Evolutionary conservation across 1,284 basidiomycete genomes (phyloP).

Genomic region (Malassezia arunalokei): DNA sequence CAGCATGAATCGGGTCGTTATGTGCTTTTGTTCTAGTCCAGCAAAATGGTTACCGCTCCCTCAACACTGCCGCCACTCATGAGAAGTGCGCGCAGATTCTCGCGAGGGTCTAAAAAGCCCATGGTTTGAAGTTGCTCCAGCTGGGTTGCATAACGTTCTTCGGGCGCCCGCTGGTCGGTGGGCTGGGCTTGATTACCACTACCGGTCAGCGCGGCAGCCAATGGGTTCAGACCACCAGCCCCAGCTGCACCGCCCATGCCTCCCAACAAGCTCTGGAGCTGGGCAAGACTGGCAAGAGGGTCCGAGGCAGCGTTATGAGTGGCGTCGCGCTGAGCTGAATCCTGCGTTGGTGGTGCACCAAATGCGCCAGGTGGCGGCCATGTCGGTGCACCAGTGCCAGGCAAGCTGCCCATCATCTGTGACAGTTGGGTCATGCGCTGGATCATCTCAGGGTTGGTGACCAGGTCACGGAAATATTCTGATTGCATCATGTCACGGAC

Average conservation of each 20-base stretch:
- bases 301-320: constrained; percentile 7
- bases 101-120: constrained; percentile 38
- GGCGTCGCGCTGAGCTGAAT: neutral
- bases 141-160: constrained; percentile 38
- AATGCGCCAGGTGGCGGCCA: constrained; percentile 35
- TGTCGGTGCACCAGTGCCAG: constrained; percentile 14
- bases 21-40: constrained; percentile 12
- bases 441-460: constrained; percentile 40
- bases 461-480: constrained; percentile 37
- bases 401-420: constrained; percentile 26
- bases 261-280: constrained; percentile 14
- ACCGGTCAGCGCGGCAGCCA: constrained; percentile 7
- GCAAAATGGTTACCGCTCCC: constrained; percentile 30
- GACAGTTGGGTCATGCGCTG: constrained; percentile 34
- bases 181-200: neutral
- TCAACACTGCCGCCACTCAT: constrained; percentile 38
- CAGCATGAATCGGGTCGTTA: no score
- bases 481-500: constrained; percentile 39
- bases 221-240: neutral
- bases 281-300: neutral
- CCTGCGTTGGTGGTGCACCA: constrained; percentile 8
- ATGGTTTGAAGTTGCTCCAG: constrained; percentile 41
- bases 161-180: constrained; percentile 28
- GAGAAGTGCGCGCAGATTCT: constrained; percentile 35
- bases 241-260: constrained; percentile 12